A percentile compares a stretch with the other conserved stretches of the same genome.
Conservation (phyloP, 306 rosid species). For the Prosopis cineraria region DNA sequence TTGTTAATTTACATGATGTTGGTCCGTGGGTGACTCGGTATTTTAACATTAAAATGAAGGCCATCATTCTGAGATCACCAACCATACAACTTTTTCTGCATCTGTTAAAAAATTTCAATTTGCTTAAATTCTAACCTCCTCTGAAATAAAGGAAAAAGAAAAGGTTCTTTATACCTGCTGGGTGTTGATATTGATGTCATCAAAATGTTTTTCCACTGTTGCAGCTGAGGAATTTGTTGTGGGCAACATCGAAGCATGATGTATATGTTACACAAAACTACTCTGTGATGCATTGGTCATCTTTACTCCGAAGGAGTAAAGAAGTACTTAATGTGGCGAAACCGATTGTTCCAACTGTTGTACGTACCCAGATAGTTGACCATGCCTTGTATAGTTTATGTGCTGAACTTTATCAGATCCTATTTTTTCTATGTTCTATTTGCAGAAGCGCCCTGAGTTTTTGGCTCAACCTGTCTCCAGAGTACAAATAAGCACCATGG, state of each 20-base stretch:
- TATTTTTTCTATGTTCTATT: slow-evolving; percentile 12
- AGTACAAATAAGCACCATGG: slow-evolving; percentile 95
- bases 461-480: slow-evolving; percentile 67
- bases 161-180: not conserved
- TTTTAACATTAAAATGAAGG: slow-evolving; percentile 10
- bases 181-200: slow-evolving; percentile 38
- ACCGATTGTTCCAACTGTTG: slow-evolving; percentile 72
- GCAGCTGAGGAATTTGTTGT: slow-evolving; percentile 88
- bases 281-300: slow-evolving; percentile 91
- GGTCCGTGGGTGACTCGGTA: slow-evolving; percentile 2
- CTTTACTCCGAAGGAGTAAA: slow-evolving; percentile 65
- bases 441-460: slow-evolving; percentile 60
- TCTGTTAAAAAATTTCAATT: slow-evolving; percentile 8
- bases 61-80: not conserved
- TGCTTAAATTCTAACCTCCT: slow-evolving; percentile 1
- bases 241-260: slow-evolving; percentile 98
- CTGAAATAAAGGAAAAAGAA: not conserved
- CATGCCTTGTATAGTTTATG: slow-evolving; percentile 5
- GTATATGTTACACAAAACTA: slow-evolving; percentile 92
- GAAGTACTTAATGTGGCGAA: slow-evolving; percentile 81
- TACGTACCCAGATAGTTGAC: slow-evolving; percentile 42
- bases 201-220: slow-evolving; percentile 32
- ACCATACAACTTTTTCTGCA: not conserved
- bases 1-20: slow-evolving; percentile 13
- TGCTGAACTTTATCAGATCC: slow-evolving; percentile 21